Conservation (phyloP, 2,329 filamentous ascomycete genomes). For the Sphaerulina vaccinii region DNA sequence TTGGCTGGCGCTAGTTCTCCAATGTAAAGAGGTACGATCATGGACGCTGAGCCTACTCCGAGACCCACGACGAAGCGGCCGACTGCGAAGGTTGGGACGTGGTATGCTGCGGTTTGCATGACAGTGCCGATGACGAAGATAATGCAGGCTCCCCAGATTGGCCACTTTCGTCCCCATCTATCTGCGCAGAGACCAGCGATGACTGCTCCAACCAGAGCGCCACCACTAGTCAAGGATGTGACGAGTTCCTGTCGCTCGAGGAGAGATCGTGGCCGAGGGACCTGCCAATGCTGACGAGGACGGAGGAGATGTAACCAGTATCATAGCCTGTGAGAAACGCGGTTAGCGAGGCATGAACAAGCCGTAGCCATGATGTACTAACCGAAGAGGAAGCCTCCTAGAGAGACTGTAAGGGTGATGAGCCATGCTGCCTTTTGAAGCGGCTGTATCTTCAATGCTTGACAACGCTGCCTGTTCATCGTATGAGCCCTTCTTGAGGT, state of each 20-base stretch:
- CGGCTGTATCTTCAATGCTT: constrained; percentile 42
- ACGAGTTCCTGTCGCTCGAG: constrained; percentile 50
- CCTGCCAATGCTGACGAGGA: constrained; percentile 43
- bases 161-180: constrained; percentile 42
- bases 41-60: constrained; percentile 50
- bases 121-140: constrained; percentile 43
- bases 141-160: constrained; percentile 44
- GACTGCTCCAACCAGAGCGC: constrained; percentile 48
- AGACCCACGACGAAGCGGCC: constrained; percentile 51
- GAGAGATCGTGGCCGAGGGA: constrained; percentile 43
- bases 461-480: constrained; percentile 31
- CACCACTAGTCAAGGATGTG: constrained; percentile 53
- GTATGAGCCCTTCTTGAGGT: constrained; percentile 12
- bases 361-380: neutral
- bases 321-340: constrained; percentile 44
- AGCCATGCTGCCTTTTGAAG: constrained; percentile 43
- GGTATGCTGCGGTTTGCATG: constrained; percentile 30
- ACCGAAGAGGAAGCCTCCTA: constrained; percentile 37
- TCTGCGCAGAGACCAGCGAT: constrained; percentile 37
- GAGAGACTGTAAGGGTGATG: constrained; percentile 40
- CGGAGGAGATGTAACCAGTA: constrained; percentile 48
- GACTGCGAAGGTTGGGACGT: constrained; percentile 45
- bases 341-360: too few species aligned
- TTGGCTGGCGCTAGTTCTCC: constrained; percentile 52
- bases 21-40: constrained; percentile 49